Base-by-base conservation (phyloP, 805 yeast genomes). In the Candida corydali region DNA sequence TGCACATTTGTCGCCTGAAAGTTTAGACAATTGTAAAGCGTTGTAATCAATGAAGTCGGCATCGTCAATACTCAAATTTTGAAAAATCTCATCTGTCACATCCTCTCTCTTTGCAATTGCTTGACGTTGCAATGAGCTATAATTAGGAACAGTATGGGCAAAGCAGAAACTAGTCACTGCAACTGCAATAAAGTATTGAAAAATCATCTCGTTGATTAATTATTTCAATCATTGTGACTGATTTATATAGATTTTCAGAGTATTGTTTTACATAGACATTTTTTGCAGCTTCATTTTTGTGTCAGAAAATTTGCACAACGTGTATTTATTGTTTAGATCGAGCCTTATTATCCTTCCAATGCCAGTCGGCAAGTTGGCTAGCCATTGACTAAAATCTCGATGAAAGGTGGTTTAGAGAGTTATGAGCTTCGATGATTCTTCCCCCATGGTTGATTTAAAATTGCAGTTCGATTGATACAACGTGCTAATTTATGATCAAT, bases 1-100 rank as follows among this genome's bases (percentile, higher is more conserved):
- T 33, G 54, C 58, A 41, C 70, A 65, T 32, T 44, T 45, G 15
- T 63, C 44, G 10, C 66, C 67, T 35, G 60, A 55, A 47, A 44
- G 52, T 12, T 36, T 38, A 17, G 50, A 47, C 49, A 65, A 58
- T 29, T 52, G 42, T 17, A 39, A 46, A 37, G 61, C 45, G 37
- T 61, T 57, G 27, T 40, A 39, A 26, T 44, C 45, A 35, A 65
- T 50, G 39, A 50, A 64, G 36, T 64, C 65, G 9, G 40, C 41
- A 18, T 63, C 65, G 5, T 43, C 34, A 11, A 36, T 42, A 10
- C 50, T 37, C 31, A 64, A 53, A 18, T 47, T 44, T 3, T 41
- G 41, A 39, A 48, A 56, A 8, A 62, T 46, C 12, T 37, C 34
- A 32, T 60, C 61, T 9, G 61, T 47, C 17, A 49, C 47, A 31